Base-by-base conservation (phyloP, 495 filamentous ascomycete genomes). In the Beverwykella pulmonaria region DNA sequence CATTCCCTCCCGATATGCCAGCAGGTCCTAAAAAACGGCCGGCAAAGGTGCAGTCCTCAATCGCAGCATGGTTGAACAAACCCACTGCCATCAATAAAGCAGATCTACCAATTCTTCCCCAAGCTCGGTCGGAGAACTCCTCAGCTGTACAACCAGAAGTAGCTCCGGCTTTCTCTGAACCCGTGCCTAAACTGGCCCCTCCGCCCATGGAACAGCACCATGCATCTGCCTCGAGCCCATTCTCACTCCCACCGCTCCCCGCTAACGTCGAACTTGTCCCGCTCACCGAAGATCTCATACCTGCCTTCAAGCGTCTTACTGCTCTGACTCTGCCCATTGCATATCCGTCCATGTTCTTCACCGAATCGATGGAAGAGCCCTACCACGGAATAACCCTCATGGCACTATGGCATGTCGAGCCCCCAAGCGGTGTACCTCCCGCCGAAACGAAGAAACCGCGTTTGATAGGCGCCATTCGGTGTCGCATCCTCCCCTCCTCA, bases 321-420 rank as follows among this genome's bases (percentile, higher is more conserved):
- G 78, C 87, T 41, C 81, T 96, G 20, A 84, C 96, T 14, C 86
- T 98, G 5, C 93, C 93, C 22, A 90, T 97, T 69, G 84, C 85
- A 75, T 98, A 98, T 74, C 88, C 91, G 0, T 87, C 89, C 72
- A 84, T 82, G 34, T 98, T 98, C 84, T 98, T 96, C 81, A 81
- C 82, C 53, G 87, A 88, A 36, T 89, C 85, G 57, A 82, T 92
- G 67, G 80, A 87, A 6, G 88, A 93, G 27, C 79, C 86, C 6
- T 78, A 85, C 22, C 83, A 85, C 34, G 86, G 86, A 39, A 80
- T 97, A 74, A 92, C 93, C 30, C 88, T 92, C 59, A 84, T 93
- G 53, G 90, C 92, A 25, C 76, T 90, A 57, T 91, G 89, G 81
- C 81, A 83, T 72, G 66, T 73, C 15, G 69, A 70, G 19, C 81